Conservation (phyloP, 2,329 filamentous ascomycete species). For the Sodiomyces alkalinus region DNA sequence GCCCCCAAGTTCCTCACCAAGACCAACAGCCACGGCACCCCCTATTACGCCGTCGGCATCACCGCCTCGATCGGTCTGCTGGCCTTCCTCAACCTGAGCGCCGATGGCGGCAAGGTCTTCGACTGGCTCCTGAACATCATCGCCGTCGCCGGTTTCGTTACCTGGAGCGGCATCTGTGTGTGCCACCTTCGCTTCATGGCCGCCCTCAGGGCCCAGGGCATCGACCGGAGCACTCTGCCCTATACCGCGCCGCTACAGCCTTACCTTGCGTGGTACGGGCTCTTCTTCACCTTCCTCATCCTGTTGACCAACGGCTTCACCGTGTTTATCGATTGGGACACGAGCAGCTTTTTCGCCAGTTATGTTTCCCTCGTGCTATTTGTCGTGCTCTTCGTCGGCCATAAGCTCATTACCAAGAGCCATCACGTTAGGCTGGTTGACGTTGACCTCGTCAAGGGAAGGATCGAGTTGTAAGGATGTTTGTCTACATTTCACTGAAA, state of each 20-base stretch:
- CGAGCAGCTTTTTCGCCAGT: conserved; percentile 44
- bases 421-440: conserved; percentile 20
- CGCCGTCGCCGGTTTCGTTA: conserved; percentile 53
- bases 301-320: conserved; percentile 55
- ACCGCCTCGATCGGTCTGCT: conserved; percentile 46
- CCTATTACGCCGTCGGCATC: conserved; percentile 41
- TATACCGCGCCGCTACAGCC: conserved; percentile 49
- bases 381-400: conserved; percentile 39
- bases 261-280: conserved; percentile 48
- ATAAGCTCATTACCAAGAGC: conserved; percentile 35
- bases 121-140: conserved; percentile 60
- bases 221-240: conserved; percentile 41
- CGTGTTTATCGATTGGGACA: conserved; percentile 48
- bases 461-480: conserved; percentile 4
- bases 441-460: conserved; percentile 16
- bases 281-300: conserved; percentile 50
- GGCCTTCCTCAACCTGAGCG: conserved; percentile 51
- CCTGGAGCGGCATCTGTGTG: conserved; percentile 50
- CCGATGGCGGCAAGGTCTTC: conserved; percentile 45
- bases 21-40: conserved; percentile 47
- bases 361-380: conserved; percentile 54
- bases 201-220: conserved; percentile 38
- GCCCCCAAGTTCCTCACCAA: conserved; percentile 43
- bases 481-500: conserved; percentile 3
- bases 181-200: conserved; percentile 53